Base-by-base conservation (phyloP, 305 asterid genomes). In the Fraxinus baroniana region DNA sequence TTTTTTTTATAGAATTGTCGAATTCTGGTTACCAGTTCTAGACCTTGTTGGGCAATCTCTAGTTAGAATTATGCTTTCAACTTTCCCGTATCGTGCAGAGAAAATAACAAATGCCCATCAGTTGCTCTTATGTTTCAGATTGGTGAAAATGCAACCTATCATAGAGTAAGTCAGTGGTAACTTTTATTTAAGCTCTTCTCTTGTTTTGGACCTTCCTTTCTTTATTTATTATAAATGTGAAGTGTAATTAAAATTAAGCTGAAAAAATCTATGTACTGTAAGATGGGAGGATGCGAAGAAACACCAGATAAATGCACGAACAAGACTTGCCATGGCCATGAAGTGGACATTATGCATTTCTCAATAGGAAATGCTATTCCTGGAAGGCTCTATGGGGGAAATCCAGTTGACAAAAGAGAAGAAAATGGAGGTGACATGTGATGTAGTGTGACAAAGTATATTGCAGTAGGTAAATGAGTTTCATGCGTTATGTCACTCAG, bases 251-350 rank as follows among this genome's bases (percentile, higher is more conserved):
- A 36, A 32, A 68, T 9, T 80, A 8, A 33, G 46, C 84, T 86
- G 84, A 79, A 74, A 74, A 74, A 68, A 35, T 79, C 49, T 37
- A 22, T 88, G 78, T 73, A 10, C 44, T 82, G 20, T 76, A 84
- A 90, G 94, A 92, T 92, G 96, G 96, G 96, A 49, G 94, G 93
- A 74, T 90, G 94, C 28, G 86, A 79, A 80, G 87, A 92, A 86
- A 88, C 72, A 81, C 88, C 88, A 4, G 87, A 78, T 84, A 77
- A 89, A 83, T 92, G 96, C 90, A 86, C 90, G 6, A 90, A 87
- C 89, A 89, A 88, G 89, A 90, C 90, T 71, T 90, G 94, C 86
- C 91, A 81, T 17, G 92, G 93, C 80, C 87, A 90, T 81, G 94
- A 92, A 85, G 93, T 90, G 83, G 96, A 92, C 84, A 89, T 92